Base-by-base conservation (phyloP, 192 early-diverging fungal genomes). In the Coemansia interrupta region DNA sequence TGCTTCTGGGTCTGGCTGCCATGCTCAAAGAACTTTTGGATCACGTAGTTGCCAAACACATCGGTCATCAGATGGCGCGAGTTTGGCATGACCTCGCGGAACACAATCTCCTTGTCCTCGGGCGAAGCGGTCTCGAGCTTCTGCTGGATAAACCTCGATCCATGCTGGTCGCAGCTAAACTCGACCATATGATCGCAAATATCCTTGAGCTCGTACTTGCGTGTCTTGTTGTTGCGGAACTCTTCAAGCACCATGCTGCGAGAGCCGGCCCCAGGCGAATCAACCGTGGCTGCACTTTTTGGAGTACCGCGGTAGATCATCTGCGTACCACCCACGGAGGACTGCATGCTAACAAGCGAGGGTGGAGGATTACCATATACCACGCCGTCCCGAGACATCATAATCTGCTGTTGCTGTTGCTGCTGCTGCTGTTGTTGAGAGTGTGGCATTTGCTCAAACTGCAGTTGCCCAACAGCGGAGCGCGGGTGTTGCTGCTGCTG, bases 11-110 rank as follows among this genome's bases (percentile, higher is more conserved):
- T 81, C 72, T 87, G 90, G 64, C 90, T 92, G 56, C 93, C 96
- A 68, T 99, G 93, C 80, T 99, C 96, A 83, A 99, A 99, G 73
- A 99, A 95, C 80, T 97, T 99, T 82, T 99, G 96, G 50, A 99
- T 90, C 50, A 99, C 96, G 66, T 99, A 99, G 84, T 99, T 99
- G 42, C 96, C 96, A 90, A 99, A 99, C 0, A 99, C 96, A 61
- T 99, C 96, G 6, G 93, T 96, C 94, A 96, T 99, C 51, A 99
- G 77, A 61, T 95, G 92, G 46, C 94, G 80, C 0, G 91, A 87
- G 56, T 89, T 87, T 5, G 93, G 93, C 57, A 92, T 76, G 43
- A 99, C 90, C 68, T 99, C 96, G 20, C 92, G 90, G 82, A 99
- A 99, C 44, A 99, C 95, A 47, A 93, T 80, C 76, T 96, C 89